Evolutionary conservation across 2,329 filamentous ascomycete genomes (phyloP).

Genomic region (Botrytis byssoidea): DNA sequence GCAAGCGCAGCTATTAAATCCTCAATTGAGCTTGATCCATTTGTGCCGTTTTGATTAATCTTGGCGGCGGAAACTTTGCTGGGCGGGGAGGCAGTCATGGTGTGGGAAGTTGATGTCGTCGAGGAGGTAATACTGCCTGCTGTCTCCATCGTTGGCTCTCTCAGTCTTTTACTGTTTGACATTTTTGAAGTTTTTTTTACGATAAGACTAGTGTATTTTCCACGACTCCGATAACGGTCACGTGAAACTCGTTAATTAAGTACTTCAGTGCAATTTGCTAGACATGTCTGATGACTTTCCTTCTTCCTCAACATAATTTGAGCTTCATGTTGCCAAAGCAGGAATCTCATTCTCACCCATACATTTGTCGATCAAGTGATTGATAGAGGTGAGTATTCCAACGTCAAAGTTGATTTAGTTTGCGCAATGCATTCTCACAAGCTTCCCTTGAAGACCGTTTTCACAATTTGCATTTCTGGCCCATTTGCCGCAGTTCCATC

Average conservation of each 20-base stretch:
- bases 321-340: neutral
- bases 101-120: slow-evolving; percentile 63
- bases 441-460: neutral
- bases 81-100: slow-evolving; percentile 52
- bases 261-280: neutral
- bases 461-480: neutral
- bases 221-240: slow-evolving; percentile 19
- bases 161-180: slow-evolving; percentile 7
- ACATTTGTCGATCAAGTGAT: neutral
- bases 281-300: neutral
- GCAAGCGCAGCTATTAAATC: slow-evolving; percentile 32
- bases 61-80: slow-evolving; percentile 39
- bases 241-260: slow-evolving; percentile 7
- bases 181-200: slow-evolving; percentile 24
- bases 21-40: slow-evolving; percentile 27
- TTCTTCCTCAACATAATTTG: neutral
- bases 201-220: slow-evolving; percentile 20
- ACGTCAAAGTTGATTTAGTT: neutral
- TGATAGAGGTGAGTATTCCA: neutral
- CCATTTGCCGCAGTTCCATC: neutral
- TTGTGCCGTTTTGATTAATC: slow-evolving; percentile 32
- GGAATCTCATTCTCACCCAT: neutral
- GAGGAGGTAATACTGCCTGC: slow-evolving; percentile 54
- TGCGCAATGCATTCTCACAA: neutral
- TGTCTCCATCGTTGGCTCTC: slow-evolving; percentile 32